Evolutionary conservation across 305 asterid species (phyloP), one percentile per base, ranked within the genome.

Genomic region (Fraxinus greggii): DNA sequence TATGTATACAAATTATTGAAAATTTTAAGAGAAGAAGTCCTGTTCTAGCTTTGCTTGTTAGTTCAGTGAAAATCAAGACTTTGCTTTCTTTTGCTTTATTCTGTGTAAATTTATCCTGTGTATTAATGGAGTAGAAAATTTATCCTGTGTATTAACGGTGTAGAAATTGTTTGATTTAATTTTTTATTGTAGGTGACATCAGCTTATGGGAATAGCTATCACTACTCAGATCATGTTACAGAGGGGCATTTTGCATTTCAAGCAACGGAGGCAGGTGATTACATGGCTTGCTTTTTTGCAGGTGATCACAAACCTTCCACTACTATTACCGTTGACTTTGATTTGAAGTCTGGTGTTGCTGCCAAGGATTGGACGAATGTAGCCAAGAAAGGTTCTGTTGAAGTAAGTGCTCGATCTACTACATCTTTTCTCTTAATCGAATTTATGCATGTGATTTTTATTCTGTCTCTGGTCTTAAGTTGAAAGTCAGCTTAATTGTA

Each of bases 331-430:
- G 77, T 95, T 3, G 98, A 95, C 81, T 93, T 95, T 63, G 98
- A 93, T 42, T 95, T 97, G 99, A 95, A 90, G 85, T 94, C 98
- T 45, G 99, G 99, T 33, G 86, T 95, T 78, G 98, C 97, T 80
- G 93, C 99, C 72, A 94, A 93, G 92, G 99, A 94, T 32, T 95
- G 99, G 99, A 75, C 93, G 40, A 93, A 83, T 86, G 97, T 95
- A n/a, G 99, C 97, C 76, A 95, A 95, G 87, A 95, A 95, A 84
- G 97, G 97, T 69, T 93, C 98, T 17, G 92, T 95, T 81, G 99
- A 94, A 87, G 99, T 95, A 89, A 94, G 93, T 84, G 61, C 5
- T 75, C 56, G 3, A n/a, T 3, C 38, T 61, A 2, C 59, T 29
- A 17, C 72, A 40, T 21, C 75, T 48, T 24, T 38, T 63, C 61